Evolutionary conservation across 495 filamentous ascomycete species (phyloP), one percentile per base, ranked within the genome.

Genomic region (Melanomma pulvis-pyrius): DNA sequence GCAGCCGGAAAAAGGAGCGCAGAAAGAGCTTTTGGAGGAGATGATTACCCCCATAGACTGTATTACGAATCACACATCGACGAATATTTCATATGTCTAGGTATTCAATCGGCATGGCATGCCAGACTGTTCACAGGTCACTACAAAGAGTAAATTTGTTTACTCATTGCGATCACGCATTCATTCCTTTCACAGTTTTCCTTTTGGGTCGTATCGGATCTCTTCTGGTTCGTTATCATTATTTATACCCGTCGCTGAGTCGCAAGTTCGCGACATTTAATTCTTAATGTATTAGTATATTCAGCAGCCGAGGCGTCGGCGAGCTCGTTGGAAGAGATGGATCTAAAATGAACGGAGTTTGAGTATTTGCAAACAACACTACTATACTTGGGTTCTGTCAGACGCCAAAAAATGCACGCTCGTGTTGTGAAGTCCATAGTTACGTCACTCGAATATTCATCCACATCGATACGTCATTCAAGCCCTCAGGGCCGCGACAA

Each of bases 11-110:
- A 55, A 66, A 66, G 56, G 63, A 66, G 1, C 4, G 30, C 21
- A 59, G 63, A 22, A 66, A 30, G 63, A 66, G 63, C 29, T 59
- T 66, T 21, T 21, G 60, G 34, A 41, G 49, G 30, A 21, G 49
- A 11, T 63, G 21, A 55, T 3, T 3, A 17, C 39, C 3, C 3
- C n/a, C 39, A 44, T 15, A 44, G 2, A 17, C n/a, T 44, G 13
- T 54, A 11, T 9, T 32, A 29, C 22, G 24, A 19, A 11, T 32
- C 9, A 32, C 51, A 26, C 24, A 9, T 29, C 51, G 13, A 9
- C 12, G 51, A 17, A 17, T 6, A 51, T 32, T 26, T 30, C 17
- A 13, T 54, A 11, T 54, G 21, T 32, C 21, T 28, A 17, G 3
- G 2, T 3, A 4, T 15, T 50, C 19, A 50, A 3, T 7, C 21